Base-by-base conservation (phyloP, 2,329 filamentous ascomycete genomes). In the Dactylellina haptotyla region DNA sequence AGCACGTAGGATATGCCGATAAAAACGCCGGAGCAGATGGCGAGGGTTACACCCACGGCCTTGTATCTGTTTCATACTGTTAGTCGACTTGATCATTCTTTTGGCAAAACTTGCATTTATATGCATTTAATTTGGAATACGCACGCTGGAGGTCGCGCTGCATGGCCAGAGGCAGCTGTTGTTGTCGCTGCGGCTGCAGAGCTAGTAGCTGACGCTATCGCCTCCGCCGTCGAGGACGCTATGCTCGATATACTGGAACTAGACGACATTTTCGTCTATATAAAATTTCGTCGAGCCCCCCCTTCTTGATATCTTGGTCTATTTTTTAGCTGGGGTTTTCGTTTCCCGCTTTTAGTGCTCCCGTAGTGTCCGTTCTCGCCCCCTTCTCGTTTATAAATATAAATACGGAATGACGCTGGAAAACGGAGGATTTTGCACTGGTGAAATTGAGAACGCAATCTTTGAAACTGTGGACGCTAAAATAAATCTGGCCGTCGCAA, bases 1-100 rank as follows among this genome's bases (percentile, higher is more conserved):
- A 99, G 83, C 26, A 98, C 93, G 80, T 98, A 99, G 0, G 94
- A 98, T 12, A 90, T 86, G 62, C 95, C 95, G 79, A 99, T 99
- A 80, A 98, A 98, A 67, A 92, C 80, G 43, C 95, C 95, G 0
- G 94, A 98, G 30, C 88, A 88, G 70, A 97, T 86, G 14, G 95
- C 95, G 34, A 99, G 84, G 20, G 88, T 85, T 75, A 99, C 92
- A 63, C 95, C 95, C 76, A 98, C 87, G 25, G 89, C 87, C 80
- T 97, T 98, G 85, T 91, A 98, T 53, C 77, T 78, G 25, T 18
- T 65, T 8, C 30, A 39, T 37, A 34, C n/a, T 25, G 18, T 64
- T 46, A 64, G 59, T 23, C 20, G 8, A 14, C 32, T 26, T n/a
- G n/a, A n/a, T 2, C 8, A 57, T 28, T 57, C 14, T 61, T 46